Evolutionary conservation across 2,329 filamentous ascomycete genomes (phyloP).

Genomic region (Colletotrichum acutatum): DNA sequence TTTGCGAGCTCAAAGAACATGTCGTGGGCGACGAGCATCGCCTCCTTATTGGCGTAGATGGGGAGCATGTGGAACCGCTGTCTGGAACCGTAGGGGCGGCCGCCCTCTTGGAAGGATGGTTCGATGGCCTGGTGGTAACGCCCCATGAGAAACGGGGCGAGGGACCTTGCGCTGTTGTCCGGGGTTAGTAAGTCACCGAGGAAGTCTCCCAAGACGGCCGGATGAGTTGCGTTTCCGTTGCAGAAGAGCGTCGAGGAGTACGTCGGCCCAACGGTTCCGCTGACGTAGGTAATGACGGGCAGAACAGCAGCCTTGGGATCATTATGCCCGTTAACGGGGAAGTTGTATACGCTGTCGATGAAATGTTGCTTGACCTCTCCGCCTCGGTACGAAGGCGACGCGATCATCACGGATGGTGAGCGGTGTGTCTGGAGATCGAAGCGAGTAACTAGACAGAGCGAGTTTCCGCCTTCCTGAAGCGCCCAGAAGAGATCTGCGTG

Average conservation of each 20-base stretch:
- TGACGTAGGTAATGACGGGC: not conserved
- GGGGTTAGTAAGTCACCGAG: not conserved
- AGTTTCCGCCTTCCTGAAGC: conserved; percentile 52
- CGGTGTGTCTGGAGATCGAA: conserved; percentile 41
- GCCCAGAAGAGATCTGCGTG: conserved; percentile 57
- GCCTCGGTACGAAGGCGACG: not conserved
- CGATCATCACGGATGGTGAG: not conserved
- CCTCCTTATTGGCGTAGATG: not conserved
- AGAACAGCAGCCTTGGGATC: not conserved
- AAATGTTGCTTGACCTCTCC: not conserved
- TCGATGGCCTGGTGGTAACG: not conserved
- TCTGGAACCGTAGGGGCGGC: not conserved
- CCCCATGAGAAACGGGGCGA: not conserved
- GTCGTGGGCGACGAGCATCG: conserved; percentile 5
- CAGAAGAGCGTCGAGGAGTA: conserved; percentile 2
- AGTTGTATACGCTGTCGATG: not conserved
- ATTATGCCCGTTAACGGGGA: not conserved
- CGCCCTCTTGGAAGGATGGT: not conserved
- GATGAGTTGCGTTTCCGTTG: not conserved
- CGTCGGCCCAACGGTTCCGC: not conserved
- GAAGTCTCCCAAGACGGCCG: not conserved
- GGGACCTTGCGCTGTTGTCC: not conserved
- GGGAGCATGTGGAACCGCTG: not conserved
- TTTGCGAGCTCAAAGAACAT: not conserved
- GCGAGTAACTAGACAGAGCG: conserved; percentile 48